Conservation (phyloP, 495 filamentous ascomycete genomes). For the Bryoglossum gracile region DNA sequence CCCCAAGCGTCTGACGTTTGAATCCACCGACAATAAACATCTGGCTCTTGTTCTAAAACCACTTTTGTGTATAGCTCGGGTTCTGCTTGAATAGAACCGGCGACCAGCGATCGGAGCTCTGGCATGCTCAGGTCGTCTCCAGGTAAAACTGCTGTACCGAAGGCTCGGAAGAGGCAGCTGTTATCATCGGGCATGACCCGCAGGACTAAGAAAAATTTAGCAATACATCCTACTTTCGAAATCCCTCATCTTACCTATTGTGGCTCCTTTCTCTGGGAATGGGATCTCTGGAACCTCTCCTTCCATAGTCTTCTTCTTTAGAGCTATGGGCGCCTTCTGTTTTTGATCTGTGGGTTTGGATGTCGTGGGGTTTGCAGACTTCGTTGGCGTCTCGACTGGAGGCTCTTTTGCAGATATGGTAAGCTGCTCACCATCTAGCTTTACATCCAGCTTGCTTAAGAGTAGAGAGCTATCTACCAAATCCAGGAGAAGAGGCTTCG, state of each 20-base stretch:
- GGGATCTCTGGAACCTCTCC: slow-evolving; percentile 66
- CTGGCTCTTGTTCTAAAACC: slow-evolving; percentile 66
- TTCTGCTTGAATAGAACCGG: slow-evolving; percentile 68
- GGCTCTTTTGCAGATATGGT: slow-evolving; percentile 19
- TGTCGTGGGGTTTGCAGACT: background rate
- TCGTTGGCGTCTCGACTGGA: background rate
- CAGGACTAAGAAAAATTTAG: slow-evolving; percentile 44
- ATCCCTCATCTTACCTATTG: slow-evolving; percentile 40
- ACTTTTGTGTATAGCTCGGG: slow-evolving; percentile 63
- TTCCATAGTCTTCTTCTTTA: slow-evolving; percentile 21
- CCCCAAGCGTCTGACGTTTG: slow-evolving; percentile 79
- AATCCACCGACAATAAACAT: slow-evolving; percentile 82
- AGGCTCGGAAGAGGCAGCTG: slow-evolving; percentile 86
- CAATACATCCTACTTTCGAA: too few species aligned
- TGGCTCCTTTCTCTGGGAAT: slow-evolving; percentile 52
- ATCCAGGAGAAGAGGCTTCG: slow-evolving; percentile 58
- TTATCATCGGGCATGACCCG: slow-evolving; percentile 98
- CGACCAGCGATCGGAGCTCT: slow-evolving; percentile 73
- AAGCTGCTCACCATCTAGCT: slow-evolving; percentile 64
- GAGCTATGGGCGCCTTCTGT: slow-evolving; percentile 15
- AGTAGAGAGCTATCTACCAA: slow-evolving; percentile 29
- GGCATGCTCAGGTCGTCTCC: slow-evolving; percentile 59
- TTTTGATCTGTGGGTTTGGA: background rate
- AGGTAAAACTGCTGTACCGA: slow-evolving; percentile 69
- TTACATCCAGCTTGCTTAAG: slow-evolving; percentile 51